Conservation (phyloP, 306 rosid species). For the Vicia villosa region DNA sequence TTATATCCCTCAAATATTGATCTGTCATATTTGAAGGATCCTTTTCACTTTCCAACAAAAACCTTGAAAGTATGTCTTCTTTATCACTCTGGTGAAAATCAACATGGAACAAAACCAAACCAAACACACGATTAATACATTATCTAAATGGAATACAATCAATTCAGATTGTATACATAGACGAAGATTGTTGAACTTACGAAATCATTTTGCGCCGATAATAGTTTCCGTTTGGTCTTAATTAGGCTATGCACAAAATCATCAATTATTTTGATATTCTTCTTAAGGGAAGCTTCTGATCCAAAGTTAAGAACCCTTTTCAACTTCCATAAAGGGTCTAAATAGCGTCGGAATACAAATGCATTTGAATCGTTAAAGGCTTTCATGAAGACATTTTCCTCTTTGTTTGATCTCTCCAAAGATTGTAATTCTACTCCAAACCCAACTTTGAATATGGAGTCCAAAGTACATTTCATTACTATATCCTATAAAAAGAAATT, state of each 20-base stretch:
- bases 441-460: slow-evolving; percentile 85
- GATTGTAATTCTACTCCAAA: slow-evolving; percentile 78
- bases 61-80: slow-evolving; percentile 86
- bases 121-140: neutral
- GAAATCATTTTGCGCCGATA: slow-evolving; percentile 36
- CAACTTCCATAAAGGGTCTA: slow-evolving; percentile 73
- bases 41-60: slow-evolving; percentile 68
- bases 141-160: slow-evolving; percentile 1
- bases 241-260: slow-evolving; percentile 57
- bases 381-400: slow-evolving; percentile 57
- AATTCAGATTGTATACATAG: neutral
- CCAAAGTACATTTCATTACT: slow-evolving; percentile 70
- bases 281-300: slow-evolving; percentile 60
- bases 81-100: slow-evolving; percentile 43
- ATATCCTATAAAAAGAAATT: slow-evolving; percentile 45
- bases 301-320: slow-evolving; percentile 69
- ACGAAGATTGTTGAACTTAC: slow-evolving; percentile 45
- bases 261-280: slow-evolving; percentile 51
- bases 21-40: slow-evolving; percentile 65
- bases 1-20: slow-evolving; percentile 64
- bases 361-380: slow-evolving; percentile 80
- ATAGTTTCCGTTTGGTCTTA: slow-evolving; percentile 44
- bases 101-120: too few relatives aligned
- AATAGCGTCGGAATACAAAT: slow-evolving; percentile 58
- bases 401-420: slow-evolving; percentile 63